Evolutionary conservation across 164 flowering plant species (phyloP).

Genomic region (Vitis rotundifolia): DNA sequence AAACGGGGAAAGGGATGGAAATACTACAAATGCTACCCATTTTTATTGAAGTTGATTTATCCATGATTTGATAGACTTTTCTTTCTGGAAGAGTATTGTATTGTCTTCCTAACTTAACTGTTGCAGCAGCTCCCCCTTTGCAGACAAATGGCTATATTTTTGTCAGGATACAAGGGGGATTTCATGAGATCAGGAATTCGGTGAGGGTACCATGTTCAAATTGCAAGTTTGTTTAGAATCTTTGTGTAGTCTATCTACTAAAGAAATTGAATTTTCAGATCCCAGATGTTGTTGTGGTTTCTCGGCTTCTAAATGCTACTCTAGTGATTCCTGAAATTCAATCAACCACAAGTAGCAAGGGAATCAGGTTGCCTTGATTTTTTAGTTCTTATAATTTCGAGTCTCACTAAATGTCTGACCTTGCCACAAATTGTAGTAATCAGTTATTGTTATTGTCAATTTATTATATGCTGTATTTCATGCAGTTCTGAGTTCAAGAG

Average conservation of each 20-base stretch:
- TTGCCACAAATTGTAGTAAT: not conserved
- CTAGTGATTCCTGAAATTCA: conserved; percentile 92
- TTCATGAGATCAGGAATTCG: conserved; percentile 89
- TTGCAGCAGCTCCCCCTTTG: conserved; percentile 56
- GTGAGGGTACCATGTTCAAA: conserved; percentile 37
- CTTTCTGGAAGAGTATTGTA: not conserved
- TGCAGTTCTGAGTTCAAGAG: conserved; percentile 91
- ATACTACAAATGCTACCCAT: not conserved
- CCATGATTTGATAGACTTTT: not conserved
- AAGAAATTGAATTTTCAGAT: conserved; percentile 49
- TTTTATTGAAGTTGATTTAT: not conserved
- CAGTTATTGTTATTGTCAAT: not conserved
- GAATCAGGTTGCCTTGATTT: conserved; percentile 66
- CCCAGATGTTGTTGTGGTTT: conserved; percentile 78
- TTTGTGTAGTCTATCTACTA: not conserved
- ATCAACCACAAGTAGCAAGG: conserved; percentile 92
- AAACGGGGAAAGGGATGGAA: not conserved
- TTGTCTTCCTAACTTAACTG: conserved; percentile 8
- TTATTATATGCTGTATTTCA: conserved; percentile 9
- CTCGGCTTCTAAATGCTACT: conserved; percentile 92
- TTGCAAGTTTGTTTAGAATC: not conserved
- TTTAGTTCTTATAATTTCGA: no score
- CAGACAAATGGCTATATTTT: conserved; percentile 74
- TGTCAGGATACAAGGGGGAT: conserved; percentile 89
- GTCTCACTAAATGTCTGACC: not conserved